Base-by-base conservation (phyloP, 345 rosid species). In the Salix arbutifolia region DNA sequence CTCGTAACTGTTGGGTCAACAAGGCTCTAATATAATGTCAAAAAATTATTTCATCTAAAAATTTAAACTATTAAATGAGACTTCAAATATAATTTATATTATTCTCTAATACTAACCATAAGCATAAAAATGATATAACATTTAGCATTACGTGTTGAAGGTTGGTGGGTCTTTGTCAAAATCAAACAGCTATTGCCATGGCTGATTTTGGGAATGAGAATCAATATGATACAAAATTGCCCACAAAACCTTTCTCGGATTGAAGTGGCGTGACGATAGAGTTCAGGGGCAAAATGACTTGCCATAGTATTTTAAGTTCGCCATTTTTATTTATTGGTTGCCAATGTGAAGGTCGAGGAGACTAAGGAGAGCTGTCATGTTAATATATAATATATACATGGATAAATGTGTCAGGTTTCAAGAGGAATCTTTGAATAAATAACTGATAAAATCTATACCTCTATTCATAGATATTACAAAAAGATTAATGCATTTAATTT, bases 81-180 rank as follows among this genome's bases (percentile, higher is more conserved):
- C 1, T 35, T 1, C 5, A 35, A 6, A 35, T 35, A 35, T 35
- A 35, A 5, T 35, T 35, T 35, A 35, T 35, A 35, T 35, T 35
- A 35, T 35, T 35, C 7, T 35, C 1, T 5, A 33, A 35, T 35
- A 35, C 5, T 35, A 35, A 4, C 0, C 6, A 58, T 21, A 21
- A 19, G 11, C 74, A 78, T 76, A 61, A 65, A 83, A 87, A 86
- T 74, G 80, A 83, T 72, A 76, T 18, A 58, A 58, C 64, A 74
- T 84, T 83, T 83, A 84, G 86, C 85, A 83, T 81, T 74, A 65
- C 73, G 72, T 79, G 81, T 69, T 62, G 68, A 77, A 79, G 74
- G 26, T 67, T 71, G 82, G 88, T 82, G 89, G 92, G 86, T 84
- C 87, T 87, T 65, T 79, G 83, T 81, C 87, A 73, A 82, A 76